These are phyloP conservation scores for Populus pruinosa DNA, from an alignment of 345 rosid genomes.

Conservation along the genomic window DNA sequence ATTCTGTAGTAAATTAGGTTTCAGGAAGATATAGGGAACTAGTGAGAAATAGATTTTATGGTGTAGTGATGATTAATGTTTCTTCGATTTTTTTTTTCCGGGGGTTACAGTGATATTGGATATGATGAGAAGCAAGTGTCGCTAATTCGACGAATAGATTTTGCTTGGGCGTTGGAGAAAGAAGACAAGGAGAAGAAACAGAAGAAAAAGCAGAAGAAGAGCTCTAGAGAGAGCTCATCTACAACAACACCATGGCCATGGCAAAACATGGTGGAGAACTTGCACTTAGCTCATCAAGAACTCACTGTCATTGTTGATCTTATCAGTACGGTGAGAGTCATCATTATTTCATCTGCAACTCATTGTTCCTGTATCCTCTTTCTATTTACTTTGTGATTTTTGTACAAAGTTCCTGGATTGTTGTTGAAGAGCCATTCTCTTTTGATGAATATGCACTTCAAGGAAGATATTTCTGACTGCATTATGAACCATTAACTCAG, in stretches of 20 bases:
- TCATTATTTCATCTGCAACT: neutral
- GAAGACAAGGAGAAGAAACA: constrained; percentile 47
- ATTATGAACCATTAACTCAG: neutral
- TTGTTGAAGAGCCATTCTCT: too few species aligned
- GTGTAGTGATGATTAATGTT: neutral
- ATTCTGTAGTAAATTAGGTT: neutral
- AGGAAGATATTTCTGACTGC: neutral
- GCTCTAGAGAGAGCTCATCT: constrained; percentile 47
- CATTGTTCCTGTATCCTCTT: too few species aligned
- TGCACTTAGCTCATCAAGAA: constrained; percentile 90
- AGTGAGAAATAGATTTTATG: neutral
- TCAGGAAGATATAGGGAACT: neutral
- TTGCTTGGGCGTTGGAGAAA: constrained; percentile 88
- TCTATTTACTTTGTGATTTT: neutral
- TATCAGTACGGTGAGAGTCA: constrained; percentile 67
- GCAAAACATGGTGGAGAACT: constrained; percentile 90
- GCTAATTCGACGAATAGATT: constrained; percentile 69
- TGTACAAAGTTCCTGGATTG: neutral
- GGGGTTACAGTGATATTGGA: constrained; percentile 50
- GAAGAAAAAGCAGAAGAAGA: constrained; percentile 60
- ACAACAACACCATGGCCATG: constrained; percentile 56
- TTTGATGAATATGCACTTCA: neutral
- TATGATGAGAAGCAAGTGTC: constrained; percentile 82
- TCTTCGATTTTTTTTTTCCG: neutral
- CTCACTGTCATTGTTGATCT: constrained; percentile 83